Evolutionary conservation across 1,139 yeast species (phyloP), one percentile per base, ranked within the genome.

Genomic region (Maudiozyma humilis): DNA sequence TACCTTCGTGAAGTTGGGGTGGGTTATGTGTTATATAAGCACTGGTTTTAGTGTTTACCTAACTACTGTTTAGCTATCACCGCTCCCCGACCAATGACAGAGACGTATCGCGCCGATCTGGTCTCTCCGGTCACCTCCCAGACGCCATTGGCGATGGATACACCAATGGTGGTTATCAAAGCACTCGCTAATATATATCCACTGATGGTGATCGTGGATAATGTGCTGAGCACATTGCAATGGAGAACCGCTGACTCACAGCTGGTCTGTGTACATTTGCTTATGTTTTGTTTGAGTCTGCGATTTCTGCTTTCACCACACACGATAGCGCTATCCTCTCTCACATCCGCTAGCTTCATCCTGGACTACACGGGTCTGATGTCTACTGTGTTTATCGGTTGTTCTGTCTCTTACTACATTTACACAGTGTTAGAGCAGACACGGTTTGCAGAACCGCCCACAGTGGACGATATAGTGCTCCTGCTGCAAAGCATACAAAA

Each of bases 401-500:
- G 48, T 13, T 50, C 60, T 2, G 34, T 46, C 3, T 32, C 50
- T 13, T 59, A 55, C 40, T 57, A 57, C 39, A 41, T 57, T 8
- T 36, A 45, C 15, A 46, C 60, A 3, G 46, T 57, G 1, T 43
- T 49, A 23, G 36, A 42, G n/a, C 58, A 56, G 32, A 37, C 58
- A 27, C 41, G 43, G 17, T 43, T 43, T 7, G 45, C 47, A n/a
- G 65, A 61, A 37, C 55, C 63, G 3, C 65, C 65, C 15, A 61
- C 64, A 7, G 36, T 59, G 35, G 65, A 61, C 33, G 64, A 61
- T 38, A 55, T 61, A 14, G 51, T 55, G n/a, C 48, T 54, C n/a
- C 42, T 53, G 13, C 37, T 59, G 31, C 59, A 56, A 36, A 55
- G 55, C 10, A 55, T 61, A 16, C 32, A 46, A 20, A 53, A 52